Evolutionary conservation across 2,329 filamentous ascomycete species (phyloP).

Genomic region (Bipolaris oryzae): DNA sequence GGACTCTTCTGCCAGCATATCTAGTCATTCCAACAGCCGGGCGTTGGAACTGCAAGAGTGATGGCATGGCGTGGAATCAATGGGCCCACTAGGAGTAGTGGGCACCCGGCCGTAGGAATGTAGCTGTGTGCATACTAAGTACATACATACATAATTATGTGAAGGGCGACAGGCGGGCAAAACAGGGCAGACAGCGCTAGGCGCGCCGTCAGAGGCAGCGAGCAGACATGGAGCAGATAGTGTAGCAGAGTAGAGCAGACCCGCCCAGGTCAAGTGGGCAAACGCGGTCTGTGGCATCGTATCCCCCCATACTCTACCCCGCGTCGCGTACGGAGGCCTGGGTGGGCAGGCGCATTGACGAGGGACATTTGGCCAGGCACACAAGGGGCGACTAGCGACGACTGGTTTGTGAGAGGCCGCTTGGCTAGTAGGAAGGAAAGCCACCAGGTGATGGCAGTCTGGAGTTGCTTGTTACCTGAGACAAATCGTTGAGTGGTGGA

Average conservation of each 20-base stretch:
- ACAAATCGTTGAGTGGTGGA: constrained; percentile 38
- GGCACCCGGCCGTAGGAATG: neutral
- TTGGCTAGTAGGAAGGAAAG: constrained; percentile 24
- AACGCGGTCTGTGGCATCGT: constrained; percentile 12
- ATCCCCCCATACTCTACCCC: constrained; percentile 27
- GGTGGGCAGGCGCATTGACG: constrained; percentile 15
- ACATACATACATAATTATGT: too few species aligned
- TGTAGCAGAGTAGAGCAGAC: neutral
- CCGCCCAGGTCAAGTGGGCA: constrained; percentile 3
- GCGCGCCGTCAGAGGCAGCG: neutral
- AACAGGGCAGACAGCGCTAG: too few species aligned
- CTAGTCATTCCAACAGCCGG: neutral
- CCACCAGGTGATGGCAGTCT: constrained; percentile 34
- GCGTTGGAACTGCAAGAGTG: neutral
- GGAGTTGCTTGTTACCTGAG: constrained; percentile 36
- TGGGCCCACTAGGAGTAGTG: constrained; percentile 1
- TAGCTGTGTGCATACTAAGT: too few species aligned
- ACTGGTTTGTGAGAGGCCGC: constrained; percentile 12
- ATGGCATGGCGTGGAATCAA: constrained; percentile 9
- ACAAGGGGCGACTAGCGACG: constrained; percentile 19
- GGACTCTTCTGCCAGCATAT: constrained; percentile 13
- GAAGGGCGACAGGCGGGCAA: too few species aligned
- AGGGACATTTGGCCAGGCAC: constrained; percentile 27
- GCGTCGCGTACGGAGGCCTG: constrained; percentile 25
- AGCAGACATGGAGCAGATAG: neutral